A percentile compares a stretch with the other conserved stretches of the same genome.
Conservation (phyloP, 352 stramenopile species). For the Globisporangium paroecandrum region DNA sequence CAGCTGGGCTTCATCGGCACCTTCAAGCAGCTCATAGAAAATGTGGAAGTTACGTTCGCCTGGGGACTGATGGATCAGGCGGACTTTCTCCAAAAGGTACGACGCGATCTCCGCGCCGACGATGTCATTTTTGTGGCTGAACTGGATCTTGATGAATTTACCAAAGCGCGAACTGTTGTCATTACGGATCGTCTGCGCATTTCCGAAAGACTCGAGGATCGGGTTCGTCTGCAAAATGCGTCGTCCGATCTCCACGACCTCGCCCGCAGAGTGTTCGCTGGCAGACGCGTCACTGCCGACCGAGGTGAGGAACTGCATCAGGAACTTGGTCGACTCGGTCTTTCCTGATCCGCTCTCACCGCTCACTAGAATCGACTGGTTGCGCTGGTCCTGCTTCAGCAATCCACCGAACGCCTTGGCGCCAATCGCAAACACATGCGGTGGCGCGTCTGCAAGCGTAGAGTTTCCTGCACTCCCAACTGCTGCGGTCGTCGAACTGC, state of each 20-base stretch:
- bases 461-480: slow-evolving; percentile 9
- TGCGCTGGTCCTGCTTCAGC: slow-evolving; percentile 38
- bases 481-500: slow-evolving; percentile 8
- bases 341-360: slow-evolving; percentile 86
- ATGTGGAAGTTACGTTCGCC: slow-evolving; percentile 95
- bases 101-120: slow-evolving; percentile 92
- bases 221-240: slow-evolving; percentile 95
- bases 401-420: slow-evolving; percentile 81
- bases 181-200: slow-evolving; percentile 95
- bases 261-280: slow-evolving; percentile 21
- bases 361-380: slow-evolving; percentile 43
- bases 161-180: slow-evolving; percentile 96
- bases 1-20: slow-evolving; percentile 58
- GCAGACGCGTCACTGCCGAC: slow-evolving; percentile 47
- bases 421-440: slow-evolving; percentile 91
- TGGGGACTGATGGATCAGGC: slow-evolving; percentile 90
- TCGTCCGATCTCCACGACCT: slow-evolving; percentile 70
- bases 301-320: slow-evolving; percentile 95
- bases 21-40: slow-evolving; percentile 94
- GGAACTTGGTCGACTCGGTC: slow-evolving; percentile 95
- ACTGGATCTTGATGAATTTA: slow-evolving; percentile 96
- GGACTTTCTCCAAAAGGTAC: slow-evolving; percentile 97
- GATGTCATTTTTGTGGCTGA: slow-evolving; percentile 74
- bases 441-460: slow-evolving; percentile 27
- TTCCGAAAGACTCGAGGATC: slow-evolving; percentile 97